These are phyloP conservation scores for Nicotiana sylvestris DNA, from an alignment of 257 asterid genomes.

Conservation along the genomic window DNA sequence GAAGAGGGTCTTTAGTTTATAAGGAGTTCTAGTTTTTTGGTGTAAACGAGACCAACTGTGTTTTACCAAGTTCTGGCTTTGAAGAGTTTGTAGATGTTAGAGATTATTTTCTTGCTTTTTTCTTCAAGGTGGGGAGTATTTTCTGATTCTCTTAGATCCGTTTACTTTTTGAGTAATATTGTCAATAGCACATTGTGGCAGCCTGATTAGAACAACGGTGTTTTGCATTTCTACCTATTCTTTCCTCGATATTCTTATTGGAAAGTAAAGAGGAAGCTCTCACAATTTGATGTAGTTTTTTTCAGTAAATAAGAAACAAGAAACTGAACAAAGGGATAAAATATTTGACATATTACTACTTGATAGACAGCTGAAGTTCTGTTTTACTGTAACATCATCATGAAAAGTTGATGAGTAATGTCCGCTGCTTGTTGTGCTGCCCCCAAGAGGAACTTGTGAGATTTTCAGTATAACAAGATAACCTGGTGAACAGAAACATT, in stretches of 20 bases:
- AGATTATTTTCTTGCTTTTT: not conserved
- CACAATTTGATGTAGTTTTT: not conserved
- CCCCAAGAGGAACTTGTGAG: not conserved
- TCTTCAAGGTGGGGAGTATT: not conserved
- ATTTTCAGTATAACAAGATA: not conserved
- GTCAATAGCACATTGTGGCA: not conserved
- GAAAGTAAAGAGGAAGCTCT: not conserved
- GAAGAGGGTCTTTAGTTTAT: not conserved
- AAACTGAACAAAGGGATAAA: not conserved
- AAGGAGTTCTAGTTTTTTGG: not conserved
- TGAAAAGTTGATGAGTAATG: not conserved
- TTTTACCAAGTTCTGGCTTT: not conserved
- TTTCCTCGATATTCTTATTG: not conserved
- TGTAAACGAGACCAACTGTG: not conserved
- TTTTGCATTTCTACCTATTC: not conserved
- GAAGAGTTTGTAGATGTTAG: not conserved
- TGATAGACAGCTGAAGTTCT: not conserved
- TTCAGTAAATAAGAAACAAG: not conserved
- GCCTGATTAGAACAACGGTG: not conserved
- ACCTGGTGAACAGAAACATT: not conserved
- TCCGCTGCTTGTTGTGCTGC: not conserved
- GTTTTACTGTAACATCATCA: not conserved
- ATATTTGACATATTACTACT: not conserved
- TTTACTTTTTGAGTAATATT: not conserved
- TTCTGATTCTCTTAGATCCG: not conserved